These are phyloP conservation scores for Alternaria sp. DNA, from an alignment of 2,329 filamentous ascomycete species.

Conservation along the genomic window DNA sequence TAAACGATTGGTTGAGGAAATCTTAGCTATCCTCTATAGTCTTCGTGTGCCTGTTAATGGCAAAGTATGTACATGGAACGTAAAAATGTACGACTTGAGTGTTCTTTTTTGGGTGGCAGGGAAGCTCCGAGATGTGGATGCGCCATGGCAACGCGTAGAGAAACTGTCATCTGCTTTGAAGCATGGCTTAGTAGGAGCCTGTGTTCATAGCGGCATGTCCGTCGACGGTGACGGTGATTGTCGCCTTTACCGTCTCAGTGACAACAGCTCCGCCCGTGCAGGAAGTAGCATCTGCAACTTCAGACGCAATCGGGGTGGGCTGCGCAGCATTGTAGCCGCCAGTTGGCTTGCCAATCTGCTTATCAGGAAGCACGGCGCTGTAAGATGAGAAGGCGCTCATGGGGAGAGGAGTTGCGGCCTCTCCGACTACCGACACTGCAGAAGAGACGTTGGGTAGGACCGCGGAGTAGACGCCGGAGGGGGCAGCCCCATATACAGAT, in stretches of 20 bases:
- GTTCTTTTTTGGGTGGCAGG: neutral
- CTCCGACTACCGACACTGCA: neutral
- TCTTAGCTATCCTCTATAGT: neutral
- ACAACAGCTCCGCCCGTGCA: constrained; percentile 21
- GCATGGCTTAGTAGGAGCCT: constrained; percentile 9
- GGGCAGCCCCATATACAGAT: neutral
- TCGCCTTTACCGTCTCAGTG: constrained; percentile 35
- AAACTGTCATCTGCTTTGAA: neutral
- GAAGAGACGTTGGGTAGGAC: neutral
- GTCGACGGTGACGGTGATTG: constrained; percentile 36
- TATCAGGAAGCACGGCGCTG: constrained; percentile 23
- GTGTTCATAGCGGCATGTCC: constrained; percentile 6
- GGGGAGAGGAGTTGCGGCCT: constrained; percentile 15
- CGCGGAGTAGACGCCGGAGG: constrained; percentile 6
- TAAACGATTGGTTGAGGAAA: constrained; percentile 2
- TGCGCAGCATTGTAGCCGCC: constrained; percentile 8
- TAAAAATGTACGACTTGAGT: neutral
- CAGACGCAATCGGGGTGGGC: constrained; percentile 8
- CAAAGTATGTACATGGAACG: constrained; percentile 16
- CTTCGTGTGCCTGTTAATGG: neutral
- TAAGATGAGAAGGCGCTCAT: constrained; percentile 8
- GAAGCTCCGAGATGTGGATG: neutral
- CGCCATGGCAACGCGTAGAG: neutral
- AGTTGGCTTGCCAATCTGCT: constrained; percentile 9
- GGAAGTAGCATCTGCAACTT: constrained; percentile 14